These are phyloP conservation scores for Candida pini DNA, from an alignment of 805 yeast species.

Conservation along the genomic window DNA sequence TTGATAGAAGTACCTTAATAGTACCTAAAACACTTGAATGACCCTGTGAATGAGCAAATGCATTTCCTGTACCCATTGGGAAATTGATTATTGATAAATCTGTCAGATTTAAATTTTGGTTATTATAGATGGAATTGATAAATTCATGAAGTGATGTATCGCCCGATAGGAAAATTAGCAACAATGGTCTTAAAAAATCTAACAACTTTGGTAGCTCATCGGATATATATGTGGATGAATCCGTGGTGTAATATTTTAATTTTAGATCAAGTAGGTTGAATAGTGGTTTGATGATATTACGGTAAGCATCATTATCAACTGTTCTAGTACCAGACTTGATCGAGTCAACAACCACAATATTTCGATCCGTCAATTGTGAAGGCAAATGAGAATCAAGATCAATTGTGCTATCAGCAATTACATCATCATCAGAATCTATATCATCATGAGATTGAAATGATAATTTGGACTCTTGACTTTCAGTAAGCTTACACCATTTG, in stretches of 20 bases:
- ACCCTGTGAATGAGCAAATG: slow-evolving; percentile 60
- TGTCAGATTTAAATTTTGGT: neutral
- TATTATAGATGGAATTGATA: slow-evolving; percentile 40
- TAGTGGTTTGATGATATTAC: slow-evolving; percentile 40
- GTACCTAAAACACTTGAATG: slow-evolving; percentile 30
- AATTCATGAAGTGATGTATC: slow-evolving; percentile 83
- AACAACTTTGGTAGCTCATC: slow-evolving; percentile 32
- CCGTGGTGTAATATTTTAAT: slow-evolving; percentile 37
- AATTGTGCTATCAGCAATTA: neutral
- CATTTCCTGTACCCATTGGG: slow-evolving; percentile 88
- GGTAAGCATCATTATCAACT: slow-evolving; percentile 32
- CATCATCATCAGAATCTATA: neutral
- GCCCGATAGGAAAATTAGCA: slow-evolving; percentile 69
- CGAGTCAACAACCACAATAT: slow-evolving; percentile 39
- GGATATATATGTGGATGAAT: slow-evolving; percentile 31
- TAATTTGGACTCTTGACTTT: too few relatives aligned
- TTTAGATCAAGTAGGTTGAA: slow-evolving; percentile 33
- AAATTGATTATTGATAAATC: slow-evolving; percentile 32
- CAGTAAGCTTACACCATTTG: too few relatives aligned
- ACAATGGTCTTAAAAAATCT: slow-evolving; percentile 20
- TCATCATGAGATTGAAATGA: too few relatives aligned
- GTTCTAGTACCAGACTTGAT: slow-evolving; percentile 44
- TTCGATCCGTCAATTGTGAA: neutral
- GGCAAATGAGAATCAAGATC: slow-evolving; percentile 4
- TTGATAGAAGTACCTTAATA: slow-evolving; percentile 31